These are phyloP conservation scores for Neospermospora avenae DNA, from an alignment of 2,329 filamentous ascomycete genomes.

Conservation along the genomic window DNA sequence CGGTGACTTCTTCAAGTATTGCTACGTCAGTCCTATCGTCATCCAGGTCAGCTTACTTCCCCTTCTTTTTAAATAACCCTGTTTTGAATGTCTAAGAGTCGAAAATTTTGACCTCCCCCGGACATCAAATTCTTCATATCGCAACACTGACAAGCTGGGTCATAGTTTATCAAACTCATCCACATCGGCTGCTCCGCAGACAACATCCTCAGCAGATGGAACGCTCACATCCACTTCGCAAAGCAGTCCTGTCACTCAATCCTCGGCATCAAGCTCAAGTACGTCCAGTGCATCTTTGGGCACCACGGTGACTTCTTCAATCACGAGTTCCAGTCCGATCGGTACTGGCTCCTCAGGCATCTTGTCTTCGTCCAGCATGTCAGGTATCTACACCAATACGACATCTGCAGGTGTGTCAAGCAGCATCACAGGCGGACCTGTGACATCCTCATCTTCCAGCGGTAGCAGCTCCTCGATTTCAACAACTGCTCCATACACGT, in stretches of 20 bases:
- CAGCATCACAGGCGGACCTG: background rate
- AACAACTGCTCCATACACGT: background rate
- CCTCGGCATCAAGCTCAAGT: background rate
- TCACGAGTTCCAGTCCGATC: background rate
- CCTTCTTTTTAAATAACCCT: background rate
- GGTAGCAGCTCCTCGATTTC: background rate
- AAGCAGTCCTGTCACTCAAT: background rate
- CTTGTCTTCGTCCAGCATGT: background rate
- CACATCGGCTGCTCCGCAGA: background rate
- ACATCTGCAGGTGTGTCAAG: background rate
- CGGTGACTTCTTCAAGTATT: background rate
- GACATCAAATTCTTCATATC: background rate
- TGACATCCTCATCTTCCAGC: background rate
- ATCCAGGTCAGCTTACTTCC: background rate
- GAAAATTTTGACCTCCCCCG: too few relatives aligned
- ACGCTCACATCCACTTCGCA: background rate
- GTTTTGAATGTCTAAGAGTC: too few relatives aligned
- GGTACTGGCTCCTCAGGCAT: slow-evolving; percentile 6
- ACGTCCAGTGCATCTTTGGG: background rate
- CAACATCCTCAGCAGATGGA: background rate
- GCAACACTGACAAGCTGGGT: background rate
- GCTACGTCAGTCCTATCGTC: background rate
- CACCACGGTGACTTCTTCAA: slow-evolving; percentile 1
- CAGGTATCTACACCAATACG: background rate
- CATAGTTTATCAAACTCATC: background rate